Evolutionary conservation across 257 asterid genomes (phyloP), one percentile per base, ranked within the genome.

Genomic region (Henckelia pumila): DNA sequence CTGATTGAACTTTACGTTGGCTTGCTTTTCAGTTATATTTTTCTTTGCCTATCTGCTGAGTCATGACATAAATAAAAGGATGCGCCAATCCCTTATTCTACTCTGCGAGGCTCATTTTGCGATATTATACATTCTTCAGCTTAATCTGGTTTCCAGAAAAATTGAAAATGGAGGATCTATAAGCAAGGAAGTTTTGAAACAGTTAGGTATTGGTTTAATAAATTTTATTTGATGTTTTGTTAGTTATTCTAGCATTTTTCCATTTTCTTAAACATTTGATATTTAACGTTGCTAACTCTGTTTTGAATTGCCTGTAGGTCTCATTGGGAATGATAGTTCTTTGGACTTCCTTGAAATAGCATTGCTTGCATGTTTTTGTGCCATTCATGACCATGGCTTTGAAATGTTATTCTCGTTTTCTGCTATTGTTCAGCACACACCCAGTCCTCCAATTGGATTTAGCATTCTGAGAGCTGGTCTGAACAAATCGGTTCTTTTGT

Each of bases 381-480:
- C 99, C 52, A 71, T 94, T 67, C 94, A 94, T 73, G 86, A 91
- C 84, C 97, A 91, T 80, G 99, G 99, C 2, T 88, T 83, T 69
- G 96, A 91, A 58, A 76, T 89, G 87, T 63, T 94, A 73, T 91
- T 94, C 87, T 87, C 97, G 22, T 91, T 94, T 73, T 91, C 99
- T 80, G 92, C 93, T 29, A 81, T 91, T 73, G 92, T 91, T 66
- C 96, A 82, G 84, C 89, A 85, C 75, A 83, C 95, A 17, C 96
- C 96, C 44, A 83, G 76, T 75, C 95, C 78, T 74, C 99, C 99
- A 25, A 65, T 91, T 76, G 99, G 99, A 77, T 94, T 94, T 85
- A 82, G 97, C 89, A 91, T 94, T 70, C 82, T 94, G 75, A 91
- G 83, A 82, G 99, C 97, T 73, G 99, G 99, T 72, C 71, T 94